Conservation (phyloP, 2,329 filamentous ascomycete genomes). For the Xenoacremonium recifei region DNA sequence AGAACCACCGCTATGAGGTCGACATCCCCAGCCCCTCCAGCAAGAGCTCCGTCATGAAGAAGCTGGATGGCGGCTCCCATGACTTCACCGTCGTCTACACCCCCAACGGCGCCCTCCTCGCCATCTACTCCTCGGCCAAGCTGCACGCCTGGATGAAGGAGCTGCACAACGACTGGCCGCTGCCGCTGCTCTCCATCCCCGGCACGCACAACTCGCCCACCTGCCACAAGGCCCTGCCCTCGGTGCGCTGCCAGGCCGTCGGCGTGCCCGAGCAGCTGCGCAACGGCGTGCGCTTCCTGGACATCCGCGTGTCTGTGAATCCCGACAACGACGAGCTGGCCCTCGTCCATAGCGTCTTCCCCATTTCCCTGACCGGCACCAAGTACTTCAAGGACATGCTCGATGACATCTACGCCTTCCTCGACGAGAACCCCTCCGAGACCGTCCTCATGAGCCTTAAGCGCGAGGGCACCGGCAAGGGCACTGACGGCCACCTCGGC, state of each 20-base stretch:
- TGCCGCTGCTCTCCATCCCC: constrained; percentile 83
- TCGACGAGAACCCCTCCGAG: constrained; percentile 76
- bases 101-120: constrained; percentile 50
- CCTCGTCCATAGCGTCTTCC: constrained; percentile 89
- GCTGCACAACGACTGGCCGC: constrained; percentile 67
- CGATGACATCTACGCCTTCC: constrained; percentile 69
- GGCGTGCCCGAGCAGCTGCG: constrained; percentile 73
- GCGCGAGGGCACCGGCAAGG: constrained; percentile 80
- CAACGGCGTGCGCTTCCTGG: constrained; percentile 92
- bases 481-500: constrained; percentile 76
- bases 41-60: constrained; percentile 60
- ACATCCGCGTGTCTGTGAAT: constrained; percentile 69
- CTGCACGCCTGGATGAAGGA: constrained; percentile 79
- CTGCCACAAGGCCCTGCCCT: constrained; percentile 79
- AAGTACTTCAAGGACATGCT: constrained; percentile 78
- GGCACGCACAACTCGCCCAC: constrained; percentile 96
- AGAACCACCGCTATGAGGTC: constrained; percentile 60
- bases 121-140: constrained; percentile 69
- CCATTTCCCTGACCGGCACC: constrained; percentile 76
- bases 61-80: constrained; percentile 48
- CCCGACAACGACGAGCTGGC: constrained; percentile 63
- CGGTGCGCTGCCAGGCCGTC: constrained; percentile 89
- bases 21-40: constrained; percentile 65
- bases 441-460: constrained; percentile 85
- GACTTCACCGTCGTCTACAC: constrained; percentile 68